Evolutionary conservation across 176 grass and related monocot genomes (phyloP), one percentile per base, ranked within the genome.

Genomic region (Poa annua): DNA sequence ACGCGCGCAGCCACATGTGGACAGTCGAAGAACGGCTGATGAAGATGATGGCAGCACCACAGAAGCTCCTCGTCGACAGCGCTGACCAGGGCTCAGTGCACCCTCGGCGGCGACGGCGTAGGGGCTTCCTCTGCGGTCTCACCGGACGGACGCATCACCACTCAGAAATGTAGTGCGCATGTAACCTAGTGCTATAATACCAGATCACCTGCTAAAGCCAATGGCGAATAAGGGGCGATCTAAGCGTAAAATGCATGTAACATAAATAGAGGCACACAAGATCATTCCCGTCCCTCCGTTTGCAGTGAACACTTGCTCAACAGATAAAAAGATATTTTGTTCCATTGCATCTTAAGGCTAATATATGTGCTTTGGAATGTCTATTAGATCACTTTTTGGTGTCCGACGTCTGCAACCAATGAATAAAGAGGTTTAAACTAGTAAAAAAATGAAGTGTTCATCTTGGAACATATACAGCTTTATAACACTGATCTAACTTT

Each of bases 71-170:
- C 47, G 9, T 53, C 15, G 41, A 22, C 2, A 25, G 51, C 6
- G 5, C 9, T 29, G 7, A 48, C 13, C 63, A 77, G 19, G 56
- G 88, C 8, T 78, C 82, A 0, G 53, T 14, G 13, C 78, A 45
- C 4, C 53, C 16, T 33, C 77, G 15, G 16, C 62, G 74, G 45
- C 85, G 15, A 52, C 85, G 22, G 35, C 74, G 78, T 1, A 2
- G 68, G 5, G 19, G 81, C 33, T 56, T 81, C 42, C 82, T 91
- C 62, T 93, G 90, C 65, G 90, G 88, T 45, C 88, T 83, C 60
- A 80, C 88, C 33, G 88, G 95, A 33, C 67, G 90, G 66, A 92
- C 88, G 11, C 86, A 92, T 64, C 88, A 89, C 54, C 92, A 92
- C 66, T 69, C 88, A 7, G 88, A 89, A 52, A 75, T 75, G 81